Base-by-base conservation (phyloP, 2,329 filamentous ascomycete genomes). In the Exserohilum rostratum region DNA sequence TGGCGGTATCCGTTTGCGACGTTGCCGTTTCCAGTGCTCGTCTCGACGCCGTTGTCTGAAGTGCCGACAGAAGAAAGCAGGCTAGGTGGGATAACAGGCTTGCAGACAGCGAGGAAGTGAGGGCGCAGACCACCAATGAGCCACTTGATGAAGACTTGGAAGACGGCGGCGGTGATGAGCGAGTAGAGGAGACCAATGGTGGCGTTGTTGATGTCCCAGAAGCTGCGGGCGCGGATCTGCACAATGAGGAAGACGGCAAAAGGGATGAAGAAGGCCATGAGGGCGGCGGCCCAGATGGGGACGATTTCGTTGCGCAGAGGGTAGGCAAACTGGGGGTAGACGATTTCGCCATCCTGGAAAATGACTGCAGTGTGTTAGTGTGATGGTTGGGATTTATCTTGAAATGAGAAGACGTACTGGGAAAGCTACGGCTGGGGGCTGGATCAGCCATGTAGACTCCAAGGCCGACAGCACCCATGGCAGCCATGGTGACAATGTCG, bases 131-230 rank as follows among this genome's bases (percentile, higher is more conserved):
- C 88, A 12, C 89, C 89, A 58, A 91, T 90, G 37, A 91, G 82
- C 82, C 84, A 88, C 75, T 91, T 91, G 70, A 91, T 66, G 67
- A 90, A 87, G 61, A 91, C 88, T 67, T 91, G 89, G 77, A 91
- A 90, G 45, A 91, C 84, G n/a, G 87, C 86, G 3, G 87, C 87
- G 5, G 82, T 79, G 74, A 90, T 89, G 58, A 90, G 81, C 0
- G 84, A 80, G 78, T 91, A 91, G 0, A 90, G 75, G 0, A 91
- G 82, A 12, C 88, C 89, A 43, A 90, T 80, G 44, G 87, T 72
- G 39, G 83, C 88, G 69, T 91, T 91, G 78, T 90, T 90, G 66
- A 85, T 77, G 54, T 79, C 77, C 76, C 76, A 78, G 69, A 79
- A 79, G 54, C 71, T 75, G 49, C 77, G 72, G 25, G 90, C 80